phyloP scores from a whole-genome alignment of 1,139 yeast species.

The Taphrina pruni region DNA sequence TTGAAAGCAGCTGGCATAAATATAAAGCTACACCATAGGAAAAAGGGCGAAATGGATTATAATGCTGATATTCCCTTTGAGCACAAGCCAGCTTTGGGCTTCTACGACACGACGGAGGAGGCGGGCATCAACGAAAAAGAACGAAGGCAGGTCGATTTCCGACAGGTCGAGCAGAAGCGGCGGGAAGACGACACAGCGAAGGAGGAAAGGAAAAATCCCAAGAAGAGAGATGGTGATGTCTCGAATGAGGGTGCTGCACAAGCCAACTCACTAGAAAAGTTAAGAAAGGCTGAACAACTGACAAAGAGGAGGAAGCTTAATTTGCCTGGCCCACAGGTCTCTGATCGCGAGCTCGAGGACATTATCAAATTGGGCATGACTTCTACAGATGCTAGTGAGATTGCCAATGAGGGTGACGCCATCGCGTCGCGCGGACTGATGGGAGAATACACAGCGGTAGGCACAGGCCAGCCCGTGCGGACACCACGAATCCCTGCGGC shows the following conservation, averaged over 20 bases:
- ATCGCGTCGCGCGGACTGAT: conserved; percentile 43
- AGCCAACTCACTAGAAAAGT: conserved; percentile 52
- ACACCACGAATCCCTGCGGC: conserved; percentile 45
- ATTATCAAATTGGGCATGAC: conserved; percentile 50
- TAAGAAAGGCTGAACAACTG: conserved; percentile 54
- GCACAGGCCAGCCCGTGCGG: conserved; percentile 39
- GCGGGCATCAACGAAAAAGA: conserved; percentile 48
- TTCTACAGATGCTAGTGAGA: conserved; percentile 43
- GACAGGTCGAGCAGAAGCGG: conserved; percentile 59
- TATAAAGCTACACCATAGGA: conserved; percentile 55
- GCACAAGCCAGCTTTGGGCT: conserved; percentile 70
- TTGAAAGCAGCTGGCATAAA: conserved; percentile 80
- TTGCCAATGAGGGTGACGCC: conserved; percentile 47
- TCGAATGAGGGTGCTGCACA: conserved; percentile 52
- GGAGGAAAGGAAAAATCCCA: conserved; percentile 49
- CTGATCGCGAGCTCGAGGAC: conserved; percentile 52
- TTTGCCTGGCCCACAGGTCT: conserved; percentile 61
- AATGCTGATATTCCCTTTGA: conserved; percentile 84
- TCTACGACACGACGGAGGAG: conserved; percentile 72
- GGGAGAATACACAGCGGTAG: conserved; percentile 31
- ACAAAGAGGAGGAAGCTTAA: conserved; percentile 62
- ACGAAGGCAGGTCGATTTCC: conserved; percentile 56
- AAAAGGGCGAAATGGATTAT: conserved; percentile 70
- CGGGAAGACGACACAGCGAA: conserved; percentile 54
- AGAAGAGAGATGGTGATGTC: conserved; percentile 51